Evolutionary conservation across 139 green algal species (phyloP), one percentile per base, ranked within the genome.

Genomic region (Chlamydomonas sp.): DNA sequence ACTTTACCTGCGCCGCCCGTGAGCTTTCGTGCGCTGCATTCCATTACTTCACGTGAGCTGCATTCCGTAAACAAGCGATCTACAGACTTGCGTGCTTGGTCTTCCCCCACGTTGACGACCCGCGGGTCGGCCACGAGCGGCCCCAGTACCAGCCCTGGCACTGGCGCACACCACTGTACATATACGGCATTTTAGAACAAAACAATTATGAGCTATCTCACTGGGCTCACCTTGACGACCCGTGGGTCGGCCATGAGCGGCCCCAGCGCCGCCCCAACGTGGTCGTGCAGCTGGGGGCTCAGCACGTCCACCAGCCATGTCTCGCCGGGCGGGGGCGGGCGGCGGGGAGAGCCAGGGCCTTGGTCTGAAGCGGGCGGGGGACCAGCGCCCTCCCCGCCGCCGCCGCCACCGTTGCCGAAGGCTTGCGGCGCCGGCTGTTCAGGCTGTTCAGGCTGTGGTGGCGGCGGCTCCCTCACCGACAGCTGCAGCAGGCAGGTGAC

Each of bases 401-500:
- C 61, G 60, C 72, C 10, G 61, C 71, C 1, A 31, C 60, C 15
- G 60, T 18, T 20, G 9, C 71, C 66, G 61, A 9, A 49, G 5
- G 59, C 14, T 85, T 16, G 1, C 16, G 14, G 31, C 10, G 69
- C 18, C 58, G 14, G n/a, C 72, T 16, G 7, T 49, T 49, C 31
- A 49, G 31, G 31, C n/a, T 77, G n/a, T 31, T 59, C 18, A 3
- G 1, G 72, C 57, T 31, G 12, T 58, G 7, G 12, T 58, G 7
- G 20, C 12, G n/a, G 60, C 17, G 1, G 67, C 81, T 63, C 75
- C 89, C 92, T 92, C 86, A 91, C 95, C 16, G 92, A 94, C 18
- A 98, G 79, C 91, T 98, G 96, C 66, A 98, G 68, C 66, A 98
- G 86, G 92, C 96, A 98, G 0, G 92, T 90, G 4, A 96, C 63